Evolutionary conservation across 441 rosid species (phyloP).

Genomic region (Lepidium campestre): DNA sequence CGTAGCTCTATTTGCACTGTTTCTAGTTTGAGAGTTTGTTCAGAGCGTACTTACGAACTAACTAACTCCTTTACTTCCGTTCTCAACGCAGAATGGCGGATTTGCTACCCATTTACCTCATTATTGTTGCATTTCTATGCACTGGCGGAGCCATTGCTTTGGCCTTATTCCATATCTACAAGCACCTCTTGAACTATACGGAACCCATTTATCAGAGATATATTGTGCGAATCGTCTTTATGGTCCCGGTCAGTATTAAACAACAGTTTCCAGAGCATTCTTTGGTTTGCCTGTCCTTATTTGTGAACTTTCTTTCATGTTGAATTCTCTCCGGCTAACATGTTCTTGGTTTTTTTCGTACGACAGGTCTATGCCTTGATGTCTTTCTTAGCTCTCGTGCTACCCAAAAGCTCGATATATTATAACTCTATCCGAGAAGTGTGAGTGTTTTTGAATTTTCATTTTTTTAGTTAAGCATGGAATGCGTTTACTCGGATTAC

Average conservation of each 20-base stretch:
- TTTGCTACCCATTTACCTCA: constrained; percentile 47
- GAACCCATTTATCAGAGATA: constrained; percentile 94
- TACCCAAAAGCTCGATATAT: constrained; percentile 69
- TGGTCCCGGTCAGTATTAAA: constrained; percentile 78
- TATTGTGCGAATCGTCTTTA: constrained; percentile 85
- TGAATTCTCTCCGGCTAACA: neutral
- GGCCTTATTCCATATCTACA: constrained; percentile 74
- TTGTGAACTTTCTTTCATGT: neutral
- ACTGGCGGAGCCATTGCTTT: constrained; percentile 62
- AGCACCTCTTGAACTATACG: constrained; percentile 84
- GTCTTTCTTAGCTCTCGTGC: constrained; percentile 78
- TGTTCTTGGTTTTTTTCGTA: constrained; percentile 1
- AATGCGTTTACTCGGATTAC: neutral
- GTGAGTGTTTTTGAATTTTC: constrained; percentile 41
- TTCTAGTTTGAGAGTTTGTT: constrained; percentile 1
- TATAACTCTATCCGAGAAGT: constrained; percentile 91
- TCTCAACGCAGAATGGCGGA: constrained; percentile 43
- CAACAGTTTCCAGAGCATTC: neutral
- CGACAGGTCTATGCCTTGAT: constrained; percentile 77
- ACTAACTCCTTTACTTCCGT: neutral
- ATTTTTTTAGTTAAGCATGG: neutral
- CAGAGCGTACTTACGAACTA: neutral
- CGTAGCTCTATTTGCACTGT: neutral
- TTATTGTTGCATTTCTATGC: constrained; percentile 64
- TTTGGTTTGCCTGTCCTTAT: neutral